Evolutionary conservation across 148 eudicot genomes (phyloP), one percentile per base, ranked within the genome.

Genomic region (Diospyros kaki): DNA sequence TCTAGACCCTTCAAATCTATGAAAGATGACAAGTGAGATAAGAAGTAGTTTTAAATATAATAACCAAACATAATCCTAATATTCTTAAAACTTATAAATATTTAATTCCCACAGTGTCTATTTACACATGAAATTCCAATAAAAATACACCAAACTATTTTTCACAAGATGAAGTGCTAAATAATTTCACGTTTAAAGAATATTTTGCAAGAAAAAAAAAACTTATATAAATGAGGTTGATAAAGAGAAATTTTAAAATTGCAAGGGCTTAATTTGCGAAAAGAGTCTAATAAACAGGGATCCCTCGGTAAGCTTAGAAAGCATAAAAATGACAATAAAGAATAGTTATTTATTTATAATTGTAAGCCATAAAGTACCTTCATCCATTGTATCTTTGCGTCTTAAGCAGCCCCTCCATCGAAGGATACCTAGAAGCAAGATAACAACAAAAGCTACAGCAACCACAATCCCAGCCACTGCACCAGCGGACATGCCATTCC

Each of bases 1-100:
- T 81, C 81, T 17, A 80, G 75, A 61, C 84, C 87, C 71, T 71
- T 77, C 38, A 84, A 59, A 18, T 77, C 85, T 84, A 77, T 74
- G 45, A 40, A 78, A 50, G 38, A 73, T 52, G 7, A 2, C 45
- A 39, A 60, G 56, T 61, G 14, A 60, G 17, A 46, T 39, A 73
- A 60, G 66, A 40, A 58, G 9, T 9, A 13, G 41, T 51, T 54
- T 5, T 55, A 42, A 41, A 55, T 3, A 71, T 3, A 55, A 13
- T 42, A 7, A 13, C 2, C 0, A 42, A 28, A 17, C 18, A 41
- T 11, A 64, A 64, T 64, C 48, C 67, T 64, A 42, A 42, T 14
- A 28, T 28, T 28, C 28, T 28, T 28, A 28, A 28, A 0, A 28
- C 28, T 28, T 28, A 0, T 28, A 56, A 56, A 56, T 18, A 15